phyloP scores from a whole-genome alignment of 169 alveolate species.

The Plasmodium gonderi region DNA sequence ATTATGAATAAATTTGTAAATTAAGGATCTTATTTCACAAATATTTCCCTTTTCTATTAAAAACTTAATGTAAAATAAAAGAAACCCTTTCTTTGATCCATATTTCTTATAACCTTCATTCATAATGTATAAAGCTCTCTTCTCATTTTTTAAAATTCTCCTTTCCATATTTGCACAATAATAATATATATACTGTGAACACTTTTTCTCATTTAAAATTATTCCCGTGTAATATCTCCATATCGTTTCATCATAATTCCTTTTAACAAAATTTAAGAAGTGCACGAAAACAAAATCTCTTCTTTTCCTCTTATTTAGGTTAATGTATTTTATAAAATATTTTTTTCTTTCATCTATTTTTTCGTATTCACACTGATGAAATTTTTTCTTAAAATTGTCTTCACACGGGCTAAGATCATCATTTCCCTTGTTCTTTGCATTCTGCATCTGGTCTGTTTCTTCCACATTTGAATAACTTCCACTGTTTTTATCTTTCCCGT shows the following conservation, averaged over 20 bases:
- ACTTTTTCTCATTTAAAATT: conserved; percentile 44
- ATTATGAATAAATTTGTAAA: conserved; percentile 40
- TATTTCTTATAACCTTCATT: conserved; percentile 69
- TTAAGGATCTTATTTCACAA: conserved; percentile 17
- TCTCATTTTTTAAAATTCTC: conserved; percentile 51
- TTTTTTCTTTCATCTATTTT: conserved; percentile 66
- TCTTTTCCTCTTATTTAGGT: conserved; percentile 40
- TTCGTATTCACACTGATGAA: conserved; percentile 56
- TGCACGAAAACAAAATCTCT: conserved; percentile 48
- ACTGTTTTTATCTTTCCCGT: background rate
- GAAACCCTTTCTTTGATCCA: conserved; percentile 16
- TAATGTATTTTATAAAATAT: conserved; percentile 50
- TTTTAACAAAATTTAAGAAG: conserved; percentile 61
- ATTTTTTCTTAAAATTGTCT: conserved; percentile 30
- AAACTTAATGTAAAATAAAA: conserved; percentile 28
- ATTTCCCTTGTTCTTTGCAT: background rate
- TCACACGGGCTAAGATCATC: conserved; percentile 2
- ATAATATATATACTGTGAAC: conserved; percentile 45
- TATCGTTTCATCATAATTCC: conserved; percentile 70
- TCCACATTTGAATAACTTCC: background rate
- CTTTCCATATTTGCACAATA: conserved; percentile 74
- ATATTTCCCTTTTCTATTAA: conserved; percentile 59
- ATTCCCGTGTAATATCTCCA: conserved; percentile 70
- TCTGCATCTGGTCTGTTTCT: background rate
- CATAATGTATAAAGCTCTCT: conserved; percentile 72